A percentile compares a stretch with the other conserved stretches of the same genome.
phyloP scores from a whole-genome alignment of 495 filamentous ascomycete species.

The Daldinia grandis region DNA sequence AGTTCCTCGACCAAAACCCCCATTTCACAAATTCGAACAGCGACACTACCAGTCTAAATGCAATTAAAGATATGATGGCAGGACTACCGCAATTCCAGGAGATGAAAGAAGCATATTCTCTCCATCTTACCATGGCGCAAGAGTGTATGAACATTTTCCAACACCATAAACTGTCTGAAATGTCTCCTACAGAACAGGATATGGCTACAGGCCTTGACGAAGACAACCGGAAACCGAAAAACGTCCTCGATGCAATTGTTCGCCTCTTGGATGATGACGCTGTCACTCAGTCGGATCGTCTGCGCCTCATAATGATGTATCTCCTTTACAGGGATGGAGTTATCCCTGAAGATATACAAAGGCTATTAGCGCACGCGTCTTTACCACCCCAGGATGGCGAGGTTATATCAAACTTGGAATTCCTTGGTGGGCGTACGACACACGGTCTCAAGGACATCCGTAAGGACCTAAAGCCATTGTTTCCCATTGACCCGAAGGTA shows the following conservation, averaged over 20 bases:
- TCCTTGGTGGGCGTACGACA: conserved; percentile 79
- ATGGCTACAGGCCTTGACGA: conserved; percentile 94
- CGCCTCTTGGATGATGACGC: conserved; percentile 83
- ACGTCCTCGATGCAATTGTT: conserved; percentile 83
- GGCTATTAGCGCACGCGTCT: conserved; percentile 83
- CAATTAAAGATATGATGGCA: conserved; percentile 96
- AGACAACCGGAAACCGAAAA: conserved; percentile 89
- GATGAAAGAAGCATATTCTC: conserved; percentile 92
- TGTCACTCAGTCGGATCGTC: conserved; percentile 72
- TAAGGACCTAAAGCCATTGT: conserved; percentile 69
- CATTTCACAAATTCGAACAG: conserved; percentile 81
- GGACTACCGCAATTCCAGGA: conserved; percentile 93
- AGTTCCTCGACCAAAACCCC: conserved; percentile 90
- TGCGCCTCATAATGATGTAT: conserved; percentile 86
- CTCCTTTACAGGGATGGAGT: conserved; percentile 89
- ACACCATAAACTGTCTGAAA: conserved; percentile 80
- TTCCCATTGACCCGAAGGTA: conserved; percentile 66
- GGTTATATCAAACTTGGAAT: conserved; percentile 77
- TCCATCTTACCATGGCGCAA: conserved; percentile 97
- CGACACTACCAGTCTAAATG: conserved; percentile 79
- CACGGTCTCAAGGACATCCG: conserved; percentile 80
- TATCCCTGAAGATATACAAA: conserved; percentile 81
- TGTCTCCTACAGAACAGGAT: conserved; percentile 84
- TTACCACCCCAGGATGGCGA: conserved; percentile 76
- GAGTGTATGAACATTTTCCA: conserved; percentile 95